Evolutionary conservation across 2,329 filamentous ascomycete genomes (phyloP), one percentile per base, ranked within the genome.

Genomic region (Ophiostoma triangulosporum): DNA sequence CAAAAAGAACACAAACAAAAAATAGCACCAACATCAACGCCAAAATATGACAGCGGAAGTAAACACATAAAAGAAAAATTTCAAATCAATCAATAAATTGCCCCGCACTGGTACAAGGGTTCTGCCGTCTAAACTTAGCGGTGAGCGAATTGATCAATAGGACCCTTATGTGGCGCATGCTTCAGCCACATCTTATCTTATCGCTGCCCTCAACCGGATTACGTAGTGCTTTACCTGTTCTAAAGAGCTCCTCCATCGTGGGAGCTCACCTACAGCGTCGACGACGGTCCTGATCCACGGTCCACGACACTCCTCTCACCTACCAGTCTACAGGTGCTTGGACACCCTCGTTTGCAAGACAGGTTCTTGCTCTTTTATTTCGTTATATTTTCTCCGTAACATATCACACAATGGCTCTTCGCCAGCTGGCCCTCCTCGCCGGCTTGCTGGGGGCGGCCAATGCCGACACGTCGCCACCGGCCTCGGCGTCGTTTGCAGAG

Each of bases 401-500:
- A 29, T 31, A 6, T 17, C 36, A 29, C 38, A 29, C 36, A 31
- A 59, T 59, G 58, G 58, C 58, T 20, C 20, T 59, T 40, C 54
- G 57, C 57, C 59, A 58, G 43, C 50, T 56, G 59, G 57, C 54
- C 31, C 29, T 57, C 12, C 56, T 52, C 9, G 33, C 51, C 17
- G 38, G 50, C 27, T 46, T 57, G 6, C 49, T 38, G 50, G 36
- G 43, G 2, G 56, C 53, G 20, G 55, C 48, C 51, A 48, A 58
- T 17, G 31, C 50, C 24, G 58, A 51, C 55, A 57, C 9, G 38
- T 33, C 52, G 36, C 43, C 31, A 51, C 48, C 27, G 51, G 51
- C 54, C 45, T 57, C 15, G 27, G 38, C 15, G 57, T 50, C 55
- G 9, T 70, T 68, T 43, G 67, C 65, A 57, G 75, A 79, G 62